Evolutionary conservation across 2,329 filamentous ascomycete species (phyloP).

Genomic region (Huntiella savannae): DNA sequence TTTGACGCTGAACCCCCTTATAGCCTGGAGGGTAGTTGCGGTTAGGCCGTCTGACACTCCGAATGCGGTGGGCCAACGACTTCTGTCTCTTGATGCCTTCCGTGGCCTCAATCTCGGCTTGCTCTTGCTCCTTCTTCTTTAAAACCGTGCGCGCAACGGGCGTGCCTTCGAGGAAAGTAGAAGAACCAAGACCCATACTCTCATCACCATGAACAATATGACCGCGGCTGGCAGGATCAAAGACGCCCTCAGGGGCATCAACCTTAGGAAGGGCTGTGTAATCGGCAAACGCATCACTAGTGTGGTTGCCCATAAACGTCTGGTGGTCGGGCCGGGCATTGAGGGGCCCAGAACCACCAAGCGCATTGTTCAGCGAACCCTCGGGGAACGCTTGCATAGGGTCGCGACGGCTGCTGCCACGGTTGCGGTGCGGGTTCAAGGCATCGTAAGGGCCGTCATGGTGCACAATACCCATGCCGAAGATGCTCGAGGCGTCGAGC

Average conservation of each 20-base stretch:
- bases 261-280: slow-evolving; percentile 33
- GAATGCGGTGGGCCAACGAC: slow-evolving; percentile 79
- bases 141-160: slow-evolving; percentile 69
- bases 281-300: slow-evolving; percentile 73
- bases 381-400: slow-evolving; percentile 95
- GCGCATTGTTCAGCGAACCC: slow-evolving; percentile 75
- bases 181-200: slow-evolving; percentile 70
- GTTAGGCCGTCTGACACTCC: slow-evolving; percentile 49
- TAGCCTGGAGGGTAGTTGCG: slow-evolving; percentile 21
- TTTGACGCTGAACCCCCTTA: slow-evolving; percentile 20
- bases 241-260: slow-evolving; percentile 22
- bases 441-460: slow-evolving; percentile 96
- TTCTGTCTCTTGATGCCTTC: slow-evolving; percentile 71
- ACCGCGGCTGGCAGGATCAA: slow-evolving; percentile 48
- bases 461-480: slow-evolving; percentile 84
- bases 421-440: slow-evolving; percentile 84
- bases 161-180: slow-evolving; percentile 86
- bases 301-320: slow-evolving; percentile 62
- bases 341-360: slow-evolving; percentile 73
- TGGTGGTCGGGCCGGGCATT: slow-evolving; percentile 68
- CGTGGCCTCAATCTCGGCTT: slow-evolving; percentile 35
- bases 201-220: slow-evolving; percentile 71
- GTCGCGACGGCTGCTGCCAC: slow-evolving; percentile 60
- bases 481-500: slow-evolving; percentile 88
- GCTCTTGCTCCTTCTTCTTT: slow-evolving; percentile 51